Percentiles rank a stretch among this genome's conserved stretches.
phyloP scores from a whole-genome alignment of 352 stramenopile species.

The Globisporangium solare region DNA sequence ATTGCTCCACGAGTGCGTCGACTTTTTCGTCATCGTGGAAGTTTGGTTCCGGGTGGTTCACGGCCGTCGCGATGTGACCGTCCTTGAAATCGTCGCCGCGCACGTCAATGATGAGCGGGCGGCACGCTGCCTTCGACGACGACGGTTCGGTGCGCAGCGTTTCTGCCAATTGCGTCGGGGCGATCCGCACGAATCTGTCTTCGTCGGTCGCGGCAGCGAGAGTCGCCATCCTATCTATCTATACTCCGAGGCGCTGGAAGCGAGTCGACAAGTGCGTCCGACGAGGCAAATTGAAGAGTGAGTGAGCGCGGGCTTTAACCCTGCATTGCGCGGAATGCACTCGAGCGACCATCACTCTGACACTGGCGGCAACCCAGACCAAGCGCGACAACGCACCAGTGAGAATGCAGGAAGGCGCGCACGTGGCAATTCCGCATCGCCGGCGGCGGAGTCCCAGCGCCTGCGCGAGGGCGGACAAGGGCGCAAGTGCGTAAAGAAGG shows the following conservation, averaged over 20 bases:
- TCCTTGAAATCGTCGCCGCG: constrained; percentile 60
- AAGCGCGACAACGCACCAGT: constrained; percentile 1
- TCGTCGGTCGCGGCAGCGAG: neutral
- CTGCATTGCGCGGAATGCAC: neutral
- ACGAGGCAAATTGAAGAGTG: constrained; percentile 4
- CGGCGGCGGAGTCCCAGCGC: neutral
- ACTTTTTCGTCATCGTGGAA: constrained; percentile 78
- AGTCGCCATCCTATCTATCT: constrained; percentile 3
- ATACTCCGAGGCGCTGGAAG: neutral
- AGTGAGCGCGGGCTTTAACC: neutral
- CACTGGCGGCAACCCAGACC: neutral
- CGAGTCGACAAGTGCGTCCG: neutral
- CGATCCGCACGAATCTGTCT: constrained; percentile 31
- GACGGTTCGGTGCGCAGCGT: constrained; percentile 30
- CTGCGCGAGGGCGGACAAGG: neutral
- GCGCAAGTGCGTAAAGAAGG: neutral
- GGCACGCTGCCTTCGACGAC: constrained; percentile 5
- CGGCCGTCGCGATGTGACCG: constrained; percentile 61
- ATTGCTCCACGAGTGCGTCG: constrained; percentile 61
- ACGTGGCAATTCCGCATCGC: constrained; percentile 5
- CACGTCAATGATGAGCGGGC: constrained; percentile 62
- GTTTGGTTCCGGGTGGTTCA: constrained; percentile 69
- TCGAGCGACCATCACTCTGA: constrained; percentile 1
- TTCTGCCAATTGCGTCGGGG: constrained; percentile 46
- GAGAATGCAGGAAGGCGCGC: constrained; percentile 3